Conservation (phyloP, 1,284 basidiomycete genomes). For the Agroathelia rolfsii region DNA sequence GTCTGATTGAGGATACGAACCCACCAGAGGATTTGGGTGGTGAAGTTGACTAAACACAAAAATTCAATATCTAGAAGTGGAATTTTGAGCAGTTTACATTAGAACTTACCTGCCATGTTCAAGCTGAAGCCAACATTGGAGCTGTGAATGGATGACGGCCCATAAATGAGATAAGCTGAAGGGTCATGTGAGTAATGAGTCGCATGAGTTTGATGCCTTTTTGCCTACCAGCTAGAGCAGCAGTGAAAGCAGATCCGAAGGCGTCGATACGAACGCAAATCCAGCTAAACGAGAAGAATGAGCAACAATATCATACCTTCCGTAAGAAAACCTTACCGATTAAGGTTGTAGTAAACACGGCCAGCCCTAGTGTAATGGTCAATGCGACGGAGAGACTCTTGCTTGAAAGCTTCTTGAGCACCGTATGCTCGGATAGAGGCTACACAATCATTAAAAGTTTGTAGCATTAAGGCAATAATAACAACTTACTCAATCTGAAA, state of each 20-base stretch:
- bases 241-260: slow-evolving; percentile 12
- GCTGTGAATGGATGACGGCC: slow-evolving; percentile 5
- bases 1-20: slow-evolving; percentile 12
- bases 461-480: too few species aligned
- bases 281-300: slow-evolving; percentile 9
- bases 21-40: slow-evolving; percentile 9
- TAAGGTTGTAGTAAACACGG: slow-evolving; percentile 14
- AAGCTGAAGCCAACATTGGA: slow-evolving; percentile 13
- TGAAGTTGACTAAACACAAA: slow-evolving; percentile 6
- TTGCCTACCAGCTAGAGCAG: slow-evolving; percentile 11
- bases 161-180: slow-evolving; percentile 13
- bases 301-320: background rate
- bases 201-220: too few species aligned
- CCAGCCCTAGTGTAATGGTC: slow-evolving; percentile 12
- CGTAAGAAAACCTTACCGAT: too few species aligned
- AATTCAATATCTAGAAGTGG: too few species aligned
- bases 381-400: slow-evolving; percentile 12
- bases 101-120: slow-evolving; percentile 8
- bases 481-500: too few species aligned
- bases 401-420: slow-evolving; percentile 12
- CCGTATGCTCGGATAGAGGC: slow-evolving; percentile 18
- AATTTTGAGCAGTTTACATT: background rate
- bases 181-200: too few species aligned
- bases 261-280: slow-evolving; percentile 10
- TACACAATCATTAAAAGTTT: slow-evolving; percentile 15